phyloP scores from a whole-genome alignment of 306 rosid genomes.

The Canavalia gladiata region DNA sequence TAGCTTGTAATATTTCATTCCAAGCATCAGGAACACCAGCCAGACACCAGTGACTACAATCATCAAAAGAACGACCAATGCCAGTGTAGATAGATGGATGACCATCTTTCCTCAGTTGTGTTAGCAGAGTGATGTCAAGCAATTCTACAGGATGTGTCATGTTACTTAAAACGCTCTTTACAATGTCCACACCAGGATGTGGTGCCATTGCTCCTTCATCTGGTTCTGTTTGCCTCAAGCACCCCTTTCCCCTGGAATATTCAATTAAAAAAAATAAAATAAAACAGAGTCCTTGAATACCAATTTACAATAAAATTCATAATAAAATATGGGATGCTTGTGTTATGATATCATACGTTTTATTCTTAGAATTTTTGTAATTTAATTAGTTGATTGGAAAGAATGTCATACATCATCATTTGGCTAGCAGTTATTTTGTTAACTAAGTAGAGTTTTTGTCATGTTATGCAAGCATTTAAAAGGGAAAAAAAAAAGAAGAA shows the following conservation, averaged over 20 bases:
- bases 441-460: not conserved
- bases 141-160: slow-evolving; percentile 52
- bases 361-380: no score
- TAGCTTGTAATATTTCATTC: slow-evolving; percentile 74
- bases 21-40: slow-evolving; percentile 83
- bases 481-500: not conserved
- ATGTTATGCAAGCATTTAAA: not conserved
- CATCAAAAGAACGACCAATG: slow-evolving; percentile 46
- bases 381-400: not conserved
- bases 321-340: not conserved
- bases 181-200: slow-evolving; percentile 59
- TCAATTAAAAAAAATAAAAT: not conserved
- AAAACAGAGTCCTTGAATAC: not conserved
- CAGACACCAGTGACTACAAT: slow-evolving; percentile 84
- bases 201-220: slow-evolving; percentile 45
- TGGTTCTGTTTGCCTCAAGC: slow-evolving; percentile 57
- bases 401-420: not conserved
- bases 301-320: not conserved
- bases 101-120: slow-evolving; percentile 77
- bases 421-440: not conserved
- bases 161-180: slow-evolving; percentile 55
- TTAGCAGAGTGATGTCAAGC: slow-evolving; percentile 72
- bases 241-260: slow-evolving; percentile 42
- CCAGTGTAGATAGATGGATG: slow-evolving; percentile 76
- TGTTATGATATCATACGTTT: not conserved